Evolutionary conservation across 768 basidiomycete genomes (phyloP), one percentile per base, ranked within the genome.

Genomic region (Rhodosporidiobolus sp.): DNA sequence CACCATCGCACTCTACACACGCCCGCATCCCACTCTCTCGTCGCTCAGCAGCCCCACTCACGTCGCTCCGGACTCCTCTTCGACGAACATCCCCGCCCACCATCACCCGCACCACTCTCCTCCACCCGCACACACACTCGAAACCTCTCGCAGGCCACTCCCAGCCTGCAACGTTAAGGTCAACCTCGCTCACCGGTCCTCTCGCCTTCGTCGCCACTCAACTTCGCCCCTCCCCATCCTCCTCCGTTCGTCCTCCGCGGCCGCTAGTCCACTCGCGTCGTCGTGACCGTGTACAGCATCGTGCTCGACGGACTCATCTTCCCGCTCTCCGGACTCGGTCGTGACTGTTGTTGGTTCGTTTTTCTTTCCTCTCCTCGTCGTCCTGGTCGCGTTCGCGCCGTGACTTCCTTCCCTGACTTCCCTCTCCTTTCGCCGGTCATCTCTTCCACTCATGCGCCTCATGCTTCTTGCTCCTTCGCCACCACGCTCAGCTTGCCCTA

Each of bases 121-220:
- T 49, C 48, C 46, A 46, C 10, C 46, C 46, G 3, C 22, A 26
- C 46, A 60, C 59, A n/a, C 54, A 7, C n/a, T 61, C 60, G 60
- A 61, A 61, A 61, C 60, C 45, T 61, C 60, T 61, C 45, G 45
- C 45, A 61, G 60, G 48, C 59, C 28, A 14, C 24, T 22, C 14
- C 38, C 57, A 7, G 38, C 52, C 52, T 12, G n/a, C n/a, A 12
- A 53, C n/a, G 52, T 26, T 53, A 53, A 26, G n/a, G 26, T n/a
- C 24, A 10, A 5, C 12, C 9, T n/a, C n/a, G 1, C 5, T 16
- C 28, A 28, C 52, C 28, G n/a, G 50, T 24, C 50, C 12, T 14
- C n/a, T 11, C 52, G 9, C 52, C 12, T n/a, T 43, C 38, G 38
- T 43, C 38, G 38, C 38, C 38, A 43, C 38, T 43, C n/a, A 43